Percentiles rank a stretch among this genome's conserved stretches.
These are phyloP conservation scores for Trametes sp. DNA, from an alignment of 1,284 basidiomycete genomes.

Conservation along the genomic window DNA sequence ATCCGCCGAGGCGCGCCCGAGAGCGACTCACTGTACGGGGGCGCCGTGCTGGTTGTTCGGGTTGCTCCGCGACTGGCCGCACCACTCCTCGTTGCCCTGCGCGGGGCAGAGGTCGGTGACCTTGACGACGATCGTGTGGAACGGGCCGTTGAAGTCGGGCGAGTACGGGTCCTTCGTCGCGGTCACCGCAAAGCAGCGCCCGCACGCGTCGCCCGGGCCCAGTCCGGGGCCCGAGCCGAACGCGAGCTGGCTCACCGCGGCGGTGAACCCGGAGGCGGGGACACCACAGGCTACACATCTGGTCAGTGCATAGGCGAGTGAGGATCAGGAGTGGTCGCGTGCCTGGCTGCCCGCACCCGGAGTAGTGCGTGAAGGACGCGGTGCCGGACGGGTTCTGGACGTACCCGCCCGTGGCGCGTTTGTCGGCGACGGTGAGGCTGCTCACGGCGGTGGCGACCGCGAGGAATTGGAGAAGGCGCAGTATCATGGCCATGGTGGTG, in stretches of 20 bases:
- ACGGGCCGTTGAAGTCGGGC: constrained; percentile 57
- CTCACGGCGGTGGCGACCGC: constrained; percentile 29
- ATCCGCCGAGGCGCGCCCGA: neutral
- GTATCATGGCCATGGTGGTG: constrained; percentile 10
- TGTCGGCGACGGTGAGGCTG: constrained; percentile 29
- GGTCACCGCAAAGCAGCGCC: constrained; percentile 62
- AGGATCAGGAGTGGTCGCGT: constrained; percentile 10
- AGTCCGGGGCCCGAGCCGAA: constrained; percentile 58
- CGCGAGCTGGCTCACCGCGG: constrained; percentile 62
- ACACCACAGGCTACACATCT: constrained; percentile 57
- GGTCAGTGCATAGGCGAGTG: neutral
- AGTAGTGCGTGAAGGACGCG: constrained; percentile 64
- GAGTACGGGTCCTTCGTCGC: constrained; percentile 61
- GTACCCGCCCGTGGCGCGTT: constrained; percentile 55
- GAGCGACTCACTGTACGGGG: constrained; percentile 55
- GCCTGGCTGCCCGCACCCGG: constrained; percentile 57
- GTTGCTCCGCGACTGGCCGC: constrained; percentile 55
- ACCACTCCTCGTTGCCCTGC: constrained; percentile 60
- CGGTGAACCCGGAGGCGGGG: constrained; percentile 57
- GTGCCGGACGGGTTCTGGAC: constrained; percentile 57
- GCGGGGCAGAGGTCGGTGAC: constrained; percentile 60
- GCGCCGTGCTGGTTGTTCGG: constrained; percentile 52
- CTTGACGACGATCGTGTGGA: constrained; percentile 61
- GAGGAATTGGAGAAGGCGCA: constrained; percentile 26
- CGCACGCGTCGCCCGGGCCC: constrained; percentile 67